These are phyloP conservation scores for Euphorbia tirucalli DNA, from an alignment of 345 rosid species.

Conservation along the genomic window DNA sequence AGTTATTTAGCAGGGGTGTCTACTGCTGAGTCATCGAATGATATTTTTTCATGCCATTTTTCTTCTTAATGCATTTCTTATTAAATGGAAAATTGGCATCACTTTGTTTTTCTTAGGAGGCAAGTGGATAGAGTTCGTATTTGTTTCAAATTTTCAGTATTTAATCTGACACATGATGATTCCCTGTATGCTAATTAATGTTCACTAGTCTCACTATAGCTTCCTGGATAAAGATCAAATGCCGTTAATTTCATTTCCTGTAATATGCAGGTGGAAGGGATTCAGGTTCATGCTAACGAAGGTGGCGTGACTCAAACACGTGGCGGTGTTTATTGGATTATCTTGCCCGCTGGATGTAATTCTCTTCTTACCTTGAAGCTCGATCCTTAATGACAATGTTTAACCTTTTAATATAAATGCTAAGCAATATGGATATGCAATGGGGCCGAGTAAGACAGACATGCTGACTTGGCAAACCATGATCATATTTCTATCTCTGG, in stretches of 20 bases:
- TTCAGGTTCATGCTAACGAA: constrained; percentile 90
- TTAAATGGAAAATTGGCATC: neutral
- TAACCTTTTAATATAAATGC: neutral
- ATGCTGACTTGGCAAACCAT: neutral
- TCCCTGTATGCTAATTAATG: neutral
- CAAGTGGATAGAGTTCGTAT: neutral
- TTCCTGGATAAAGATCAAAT: constrained; percentile 2
- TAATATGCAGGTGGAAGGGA: constrained; percentile 79
- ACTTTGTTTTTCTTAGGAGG: neutral
- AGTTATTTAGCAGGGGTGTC: neutral
- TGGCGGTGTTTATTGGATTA: constrained; percentile 89
- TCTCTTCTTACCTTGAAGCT: constrained; percentile 18
- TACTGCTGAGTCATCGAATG: neutral
- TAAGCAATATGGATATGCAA: neutral
- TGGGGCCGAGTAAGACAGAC: neutral
- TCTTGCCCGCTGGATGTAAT: constrained; percentile 99
- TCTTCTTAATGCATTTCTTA: neutral
- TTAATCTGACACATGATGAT: neutral
- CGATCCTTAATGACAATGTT: neutral
- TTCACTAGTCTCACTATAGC: neutral
- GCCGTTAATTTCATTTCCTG: neutral
- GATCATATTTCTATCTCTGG: too few species aligned
- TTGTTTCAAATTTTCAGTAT: neutral
- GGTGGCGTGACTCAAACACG: constrained; percentile 94
- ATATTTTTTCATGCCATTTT: neutral